Percentiles rank a stretch among this genome's conserved stretches.
Conservation (phyloP, 2,329 filamentous ascomycete species). For the Arthrobotrys musiformis region DNA sequence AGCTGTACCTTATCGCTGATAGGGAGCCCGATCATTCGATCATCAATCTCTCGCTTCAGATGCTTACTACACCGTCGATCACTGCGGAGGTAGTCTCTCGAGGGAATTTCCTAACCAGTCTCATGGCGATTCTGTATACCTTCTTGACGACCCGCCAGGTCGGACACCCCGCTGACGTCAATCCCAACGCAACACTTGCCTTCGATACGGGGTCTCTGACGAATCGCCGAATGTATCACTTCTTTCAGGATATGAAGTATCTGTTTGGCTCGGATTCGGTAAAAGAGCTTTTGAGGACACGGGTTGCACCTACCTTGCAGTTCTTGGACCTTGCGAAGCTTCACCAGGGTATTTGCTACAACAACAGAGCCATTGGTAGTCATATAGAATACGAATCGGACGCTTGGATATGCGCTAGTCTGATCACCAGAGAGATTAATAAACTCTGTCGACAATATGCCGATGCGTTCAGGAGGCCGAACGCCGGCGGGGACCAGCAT, state of each 20-base stretch:
- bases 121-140: constrained; percentile 96
- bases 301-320: constrained; percentile 88
- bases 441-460: constrained; percentile 87
- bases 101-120: constrained; percentile 92
- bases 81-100: constrained; percentile 94
- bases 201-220: constrained; percentile 96
- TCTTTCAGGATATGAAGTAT: constrained; percentile 93
- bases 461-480: constrained; percentile 80
- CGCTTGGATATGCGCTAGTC: constrained; percentile 94
- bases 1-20: constrained; percentile 94
- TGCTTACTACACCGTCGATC: constrained; percentile 95
- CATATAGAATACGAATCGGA: constrained; percentile 99
- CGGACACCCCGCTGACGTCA: constrained; percentile 88
- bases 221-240: constrained; percentile 95
- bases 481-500: constrained; percentile 72
- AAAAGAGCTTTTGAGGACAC: constrained; percentile 81
- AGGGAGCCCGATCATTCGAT: constrained; percentile 97
- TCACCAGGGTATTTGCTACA: constrained; percentile 96
- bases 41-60: constrained; percentile 95
- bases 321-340: constrained; percentile 96
- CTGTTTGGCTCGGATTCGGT: constrained; percentile 89
- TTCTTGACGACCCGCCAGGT: constrained; percentile 97
- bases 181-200: constrained; percentile 83
- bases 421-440: constrained; percentile 95
- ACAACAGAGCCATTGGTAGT: constrained; percentile 88